A percentile compares a stretch with the other conserved stretches of the same genome.
These are phyloP conservation scores for Acer campestre DNA, from an alignment of 345 rosid genomes.

Conservation along the genomic window DNA sequence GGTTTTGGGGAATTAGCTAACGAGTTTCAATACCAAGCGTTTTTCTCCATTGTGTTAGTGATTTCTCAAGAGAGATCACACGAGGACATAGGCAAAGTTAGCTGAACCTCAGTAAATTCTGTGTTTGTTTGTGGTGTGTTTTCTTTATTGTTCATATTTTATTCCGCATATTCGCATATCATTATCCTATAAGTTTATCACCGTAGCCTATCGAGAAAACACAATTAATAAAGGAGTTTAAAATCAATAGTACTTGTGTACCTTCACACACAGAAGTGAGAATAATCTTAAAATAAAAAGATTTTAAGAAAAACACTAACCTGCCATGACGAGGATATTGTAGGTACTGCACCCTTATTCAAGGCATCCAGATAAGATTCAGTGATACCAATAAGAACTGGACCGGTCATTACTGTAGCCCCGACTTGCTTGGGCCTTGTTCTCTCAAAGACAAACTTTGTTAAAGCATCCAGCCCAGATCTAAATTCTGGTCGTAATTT, in stretches of 20 bases:
- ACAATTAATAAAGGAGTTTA: too few species aligned
- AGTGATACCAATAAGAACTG: slow-evolving; percentile 85
- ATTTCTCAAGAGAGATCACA: too few species aligned
- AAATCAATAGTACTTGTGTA: neutral
- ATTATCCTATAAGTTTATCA: too few species aligned
- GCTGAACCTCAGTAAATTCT: too few species aligned
- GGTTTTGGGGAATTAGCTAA: too few species aligned
- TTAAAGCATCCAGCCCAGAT: slow-evolving; percentile 86
- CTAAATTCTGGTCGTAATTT: slow-evolving; percentile 83
- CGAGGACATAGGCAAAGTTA: too few species aligned
- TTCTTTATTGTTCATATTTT: too few species aligned
- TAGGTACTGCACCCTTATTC: slow-evolving; percentile 97
- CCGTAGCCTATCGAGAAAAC: too few species aligned
- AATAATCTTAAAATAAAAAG: neutral
- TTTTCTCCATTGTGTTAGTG: too few species aligned
- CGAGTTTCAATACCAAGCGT: too few species aligned
- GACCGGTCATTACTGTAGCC: slow-evolving; percentile 89
- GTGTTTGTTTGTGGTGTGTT: too few species aligned
- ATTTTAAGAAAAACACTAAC: slow-evolving; percentile 43
- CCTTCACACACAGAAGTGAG: neutral
- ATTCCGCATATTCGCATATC: too few species aligned
- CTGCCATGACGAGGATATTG: slow-evolving; percentile 99
- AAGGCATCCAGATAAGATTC: slow-evolving; percentile 92
- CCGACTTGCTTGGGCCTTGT: slow-evolving; percentile 97
- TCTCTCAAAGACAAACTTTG: slow-evolving; percentile 95